These are phyloP conservation scores for Conoideocrella luteorostrata DNA, from an alignment of 2,329 filamentous ascomycete species.

Conservation along the genomic window DNA sequence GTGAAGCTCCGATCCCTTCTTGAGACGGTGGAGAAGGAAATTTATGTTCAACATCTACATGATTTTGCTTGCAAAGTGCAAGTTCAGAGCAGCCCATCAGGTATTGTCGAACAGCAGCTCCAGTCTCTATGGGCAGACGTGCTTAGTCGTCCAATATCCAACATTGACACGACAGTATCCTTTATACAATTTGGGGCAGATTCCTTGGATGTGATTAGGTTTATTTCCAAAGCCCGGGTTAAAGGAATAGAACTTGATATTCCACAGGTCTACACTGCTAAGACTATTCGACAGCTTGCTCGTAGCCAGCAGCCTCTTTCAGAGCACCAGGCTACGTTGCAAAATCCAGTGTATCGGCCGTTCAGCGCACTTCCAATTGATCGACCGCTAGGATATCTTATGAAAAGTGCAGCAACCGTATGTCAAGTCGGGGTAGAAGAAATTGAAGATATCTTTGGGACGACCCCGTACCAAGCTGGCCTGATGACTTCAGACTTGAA, in stretches of 20 bases:
- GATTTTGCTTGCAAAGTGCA: not conserved
- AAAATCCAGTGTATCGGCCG: too few relatives aligned
- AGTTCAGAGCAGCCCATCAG: not conserved
- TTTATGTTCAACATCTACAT: not conserved
- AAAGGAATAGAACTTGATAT: not conserved
- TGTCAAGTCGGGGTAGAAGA: not conserved
- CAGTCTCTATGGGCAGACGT: not conserved
- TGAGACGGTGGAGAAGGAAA: not conserved
- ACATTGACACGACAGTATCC: not conserved
- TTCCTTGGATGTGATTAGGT: not conserved
- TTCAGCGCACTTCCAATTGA: too few relatives aligned
- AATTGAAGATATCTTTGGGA: not conserved
- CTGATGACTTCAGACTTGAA: not conserved
- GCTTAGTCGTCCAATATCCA: not conserved
- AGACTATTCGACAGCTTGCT: too few relatives aligned
- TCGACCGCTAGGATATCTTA: too few relatives aligned
- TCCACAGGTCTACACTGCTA: not conserved
- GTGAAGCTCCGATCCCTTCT: not conserved
- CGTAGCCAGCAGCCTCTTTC: too few relatives aligned
- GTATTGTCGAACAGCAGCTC: not conserved
- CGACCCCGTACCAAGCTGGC: not conserved
- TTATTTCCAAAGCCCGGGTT: not conserved
- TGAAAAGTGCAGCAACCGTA: too few relatives aligned
- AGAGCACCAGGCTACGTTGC: too few relatives aligned
- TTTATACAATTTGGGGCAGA: not conserved